These are phyloP conservation scores for Haematococcus lacustris DNA, from an alignment of 139 green algal species.

Conservation along the genomic window DNA sequence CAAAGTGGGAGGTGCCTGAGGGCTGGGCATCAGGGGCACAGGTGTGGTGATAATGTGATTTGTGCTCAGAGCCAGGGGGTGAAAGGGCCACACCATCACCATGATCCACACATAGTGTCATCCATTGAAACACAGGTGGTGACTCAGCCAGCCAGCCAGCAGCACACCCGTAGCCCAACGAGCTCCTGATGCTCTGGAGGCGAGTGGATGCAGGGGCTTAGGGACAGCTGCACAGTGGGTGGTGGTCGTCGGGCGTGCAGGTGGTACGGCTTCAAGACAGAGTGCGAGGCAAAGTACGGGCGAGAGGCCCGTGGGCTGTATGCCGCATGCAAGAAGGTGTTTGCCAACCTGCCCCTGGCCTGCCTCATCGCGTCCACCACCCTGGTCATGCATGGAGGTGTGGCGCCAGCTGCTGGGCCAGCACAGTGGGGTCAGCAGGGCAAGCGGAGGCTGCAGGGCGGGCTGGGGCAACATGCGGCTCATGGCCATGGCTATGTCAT, in stretches of 20 bases:
- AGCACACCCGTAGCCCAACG: background rate
- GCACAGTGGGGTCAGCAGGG: background rate
- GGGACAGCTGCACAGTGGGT: background rate
- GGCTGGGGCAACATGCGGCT: background rate
- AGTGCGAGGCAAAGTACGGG: constrained; percentile 51
- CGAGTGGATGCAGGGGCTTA: background rate
- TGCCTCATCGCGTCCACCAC: constrained; percentile 55
- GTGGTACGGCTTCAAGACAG: constrained; percentile 12
- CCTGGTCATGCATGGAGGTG: constrained; percentile 80
- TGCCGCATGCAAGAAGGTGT: constrained; percentile 52
- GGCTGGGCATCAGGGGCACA: too few species aligned
- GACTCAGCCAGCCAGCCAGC: background rate
- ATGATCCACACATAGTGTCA: too few species aligned
- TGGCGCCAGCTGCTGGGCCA: too few species aligned
- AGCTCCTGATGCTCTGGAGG: background rate
- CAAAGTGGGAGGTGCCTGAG: too few species aligned
- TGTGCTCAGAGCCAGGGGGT: too few species aligned
- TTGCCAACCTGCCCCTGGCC: constrained; percentile 67
- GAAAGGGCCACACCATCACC: too few species aligned
- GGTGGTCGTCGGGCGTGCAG: background rate
- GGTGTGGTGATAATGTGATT: too few species aligned
- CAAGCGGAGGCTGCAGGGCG: constrained; percentile 11
- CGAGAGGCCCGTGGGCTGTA: constrained; percentile 10
- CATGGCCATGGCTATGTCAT: background rate
- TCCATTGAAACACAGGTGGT: background rate